Conservation (phyloP, 2,329 filamentous ascomycete species). For the Monilinia aucupariae region DNA sequence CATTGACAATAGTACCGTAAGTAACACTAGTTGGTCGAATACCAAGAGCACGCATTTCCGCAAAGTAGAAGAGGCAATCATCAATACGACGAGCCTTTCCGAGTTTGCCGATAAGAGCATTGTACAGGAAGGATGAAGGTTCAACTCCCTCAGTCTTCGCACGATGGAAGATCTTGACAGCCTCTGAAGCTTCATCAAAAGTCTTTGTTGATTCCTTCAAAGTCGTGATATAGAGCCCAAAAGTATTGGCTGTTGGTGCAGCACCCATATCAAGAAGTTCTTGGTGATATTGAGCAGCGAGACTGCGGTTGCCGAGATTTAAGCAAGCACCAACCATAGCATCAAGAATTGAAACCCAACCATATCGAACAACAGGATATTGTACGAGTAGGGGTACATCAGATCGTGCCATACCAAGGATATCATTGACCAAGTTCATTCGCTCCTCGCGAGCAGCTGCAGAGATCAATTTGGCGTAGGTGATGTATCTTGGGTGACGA, state of each 20-base stretch:
- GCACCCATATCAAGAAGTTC: conserved; percentile 87
- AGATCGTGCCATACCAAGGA: conserved; percentile 80
- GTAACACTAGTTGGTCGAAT: conserved; percentile 96
- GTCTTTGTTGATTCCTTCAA: conserved; percentile 96
- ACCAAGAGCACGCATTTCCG: conserved; percentile 88
- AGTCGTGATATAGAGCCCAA: conserved; percentile 98
- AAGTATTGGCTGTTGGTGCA: conserved; percentile 93
- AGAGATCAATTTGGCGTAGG: conserved; percentile 90
- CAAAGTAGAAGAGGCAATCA: conserved; percentile 96
- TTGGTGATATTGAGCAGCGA: conserved; percentile 83
- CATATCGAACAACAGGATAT: conserved; percentile 83
- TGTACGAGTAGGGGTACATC: conserved; percentile 82
- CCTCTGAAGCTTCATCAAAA: conserved; percentile 94
- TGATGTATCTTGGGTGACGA: conserved; percentile 90
- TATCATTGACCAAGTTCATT: conserved; percentile 75
- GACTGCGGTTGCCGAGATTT: conserved; percentile 69
- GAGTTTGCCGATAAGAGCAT: conserved; percentile 94
- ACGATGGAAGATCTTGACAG: conserved; percentile 93
- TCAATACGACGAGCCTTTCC: conserved; percentile 97
- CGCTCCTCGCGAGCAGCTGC: conserved; percentile 82
- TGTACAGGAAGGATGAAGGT: conserved; percentile 95
- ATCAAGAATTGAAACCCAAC: conserved; percentile 94
- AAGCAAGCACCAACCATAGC: conserved; percentile 93
- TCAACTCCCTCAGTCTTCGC: conserved; percentile 91
- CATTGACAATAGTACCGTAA: conserved; percentile 97